Conservation (phyloP, 2,329 filamentous ascomycete species). For the Didymella sp. region DNA sequence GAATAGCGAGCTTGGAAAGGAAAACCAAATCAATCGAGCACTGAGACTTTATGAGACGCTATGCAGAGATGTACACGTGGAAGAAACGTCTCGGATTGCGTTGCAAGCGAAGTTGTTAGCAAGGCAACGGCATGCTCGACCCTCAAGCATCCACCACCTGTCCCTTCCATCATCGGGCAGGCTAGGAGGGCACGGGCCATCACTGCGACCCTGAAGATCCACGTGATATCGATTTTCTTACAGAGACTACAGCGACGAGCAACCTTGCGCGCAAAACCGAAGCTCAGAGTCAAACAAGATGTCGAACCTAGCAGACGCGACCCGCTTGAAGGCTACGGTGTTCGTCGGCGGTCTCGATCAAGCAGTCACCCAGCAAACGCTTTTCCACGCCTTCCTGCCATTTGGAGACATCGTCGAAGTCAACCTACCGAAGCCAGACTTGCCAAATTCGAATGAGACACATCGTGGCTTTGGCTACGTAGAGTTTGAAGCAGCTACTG, state of each 20-base stretch:
- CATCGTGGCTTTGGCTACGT: slow-evolving; percentile 97
- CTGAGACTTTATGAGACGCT: slow-evolving; percentile 21
- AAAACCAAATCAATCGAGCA: slow-evolving; percentile 29
- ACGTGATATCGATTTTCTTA: slow-evolving; percentile 36
- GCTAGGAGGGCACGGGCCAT: slow-evolving; percentile 34
- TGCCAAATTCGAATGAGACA: slow-evolving; percentile 75
- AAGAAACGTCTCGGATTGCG: slow-evolving; percentile 27
- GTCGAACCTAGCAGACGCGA: slow-evolving; percentile 75
- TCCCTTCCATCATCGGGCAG: slow-evolving; percentile 35
- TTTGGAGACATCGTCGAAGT: slow-evolving; percentile 96
- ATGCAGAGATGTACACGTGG: slow-evolving; percentile 25
- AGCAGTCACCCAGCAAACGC: slow-evolving; percentile 73
- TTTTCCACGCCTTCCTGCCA: slow-evolving; percentile 92
- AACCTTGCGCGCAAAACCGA: slow-evolving; percentile 5
- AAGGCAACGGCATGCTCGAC: slow-evolving; percentile 38
- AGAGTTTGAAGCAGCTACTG: slow-evolving; percentile 84
- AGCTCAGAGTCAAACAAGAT: slow-evolving; percentile 12
- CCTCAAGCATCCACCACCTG: slow-evolving; percentile 46
- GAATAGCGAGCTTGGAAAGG: slow-evolving; percentile 25
- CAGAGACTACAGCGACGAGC: slow-evolving; percentile 4
- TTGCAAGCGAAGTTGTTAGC: slow-evolving; percentile 24
- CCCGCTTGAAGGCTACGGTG: slow-evolving; percentile 87
- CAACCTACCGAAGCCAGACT: slow-evolving; percentile 85
- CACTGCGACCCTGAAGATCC: slow-evolving; percentile 36
- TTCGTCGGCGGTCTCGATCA: slow-evolving; percentile 90